Conservation (phyloP, 192 early-diverging fungal genomes). For the Anaeromyces robustus region DNA sequence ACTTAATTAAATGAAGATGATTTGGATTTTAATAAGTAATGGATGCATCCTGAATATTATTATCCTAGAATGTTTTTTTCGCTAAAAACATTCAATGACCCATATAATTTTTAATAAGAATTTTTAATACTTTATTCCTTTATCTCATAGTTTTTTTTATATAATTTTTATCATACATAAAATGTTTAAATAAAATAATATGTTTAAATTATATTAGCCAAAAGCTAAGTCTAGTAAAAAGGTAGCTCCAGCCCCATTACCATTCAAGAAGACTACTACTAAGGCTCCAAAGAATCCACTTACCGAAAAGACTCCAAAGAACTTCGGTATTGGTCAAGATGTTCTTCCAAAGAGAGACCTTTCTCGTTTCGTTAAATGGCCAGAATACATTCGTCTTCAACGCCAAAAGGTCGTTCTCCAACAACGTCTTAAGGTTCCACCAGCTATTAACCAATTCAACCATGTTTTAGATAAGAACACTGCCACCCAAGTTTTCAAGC, state of each 20-base stretch:
- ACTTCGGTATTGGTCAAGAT: constrained; percentile 92
- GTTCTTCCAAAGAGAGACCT: constrained; percentile 93
- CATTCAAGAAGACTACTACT: constrained; percentile 1
- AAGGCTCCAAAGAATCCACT: constrained; percentile 69
- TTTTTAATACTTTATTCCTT: not conserved
- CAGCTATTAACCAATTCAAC: constrained; percentile 99
- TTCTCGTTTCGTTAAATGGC: constrained; percentile 97
- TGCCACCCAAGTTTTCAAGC: constrained; percentile 95
- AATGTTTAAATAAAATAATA: too few relatives aligned
- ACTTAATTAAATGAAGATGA: too few relatives aligned
- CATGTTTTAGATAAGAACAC: constrained; percentile 97
- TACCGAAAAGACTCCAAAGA: constrained; percentile 82
- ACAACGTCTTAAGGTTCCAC: constrained; percentile 98
- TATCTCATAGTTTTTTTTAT: not conserved
- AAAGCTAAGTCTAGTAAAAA: constrained; percentile 45
- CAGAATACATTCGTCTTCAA: constrained; percentile 96
- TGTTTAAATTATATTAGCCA: constrained; percentile 2
- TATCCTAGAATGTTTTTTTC: not conserved
- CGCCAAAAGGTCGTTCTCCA: constrained; percentile 94
- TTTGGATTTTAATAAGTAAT: too few relatives aligned
- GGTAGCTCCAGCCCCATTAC: constrained; percentile 75
- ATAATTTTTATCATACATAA: not conserved
- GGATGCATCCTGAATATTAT: not conserved
- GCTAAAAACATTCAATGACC: not conserved
- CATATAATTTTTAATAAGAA: not conserved